These are phyloP conservation scores for Blastobotrys illinoisensis DNA, from an alignment of 1,139 yeast species.

Conservation along the genomic window DNA sequence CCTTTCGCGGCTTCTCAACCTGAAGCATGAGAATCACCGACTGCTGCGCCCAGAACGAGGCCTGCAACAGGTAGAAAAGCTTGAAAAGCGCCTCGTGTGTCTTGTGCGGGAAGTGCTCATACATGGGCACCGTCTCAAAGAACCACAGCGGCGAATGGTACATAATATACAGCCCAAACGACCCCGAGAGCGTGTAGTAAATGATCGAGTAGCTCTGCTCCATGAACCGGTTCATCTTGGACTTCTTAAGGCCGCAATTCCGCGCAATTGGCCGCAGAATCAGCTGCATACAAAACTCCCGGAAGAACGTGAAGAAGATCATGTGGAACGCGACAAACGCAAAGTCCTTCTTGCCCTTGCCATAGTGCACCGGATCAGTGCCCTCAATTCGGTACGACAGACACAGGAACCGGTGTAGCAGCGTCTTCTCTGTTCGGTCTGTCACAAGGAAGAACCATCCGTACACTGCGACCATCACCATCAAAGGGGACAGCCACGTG, in stretches of 20 bases:
- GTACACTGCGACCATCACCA: slow-evolving; percentile 37
- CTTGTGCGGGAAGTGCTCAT: slow-evolving; percentile 75
- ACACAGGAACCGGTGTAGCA: slow-evolving; percentile 58
- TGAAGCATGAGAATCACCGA: slow-evolving; percentile 74
- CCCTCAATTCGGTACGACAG: slow-evolving; percentile 63
- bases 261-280: slow-evolving; percentile 68
- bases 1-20: slow-evolving; percentile 92
- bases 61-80: slow-evolving; percentile 82
- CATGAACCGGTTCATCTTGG: slow-evolving; percentile 74
- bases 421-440: slow-evolving; percentile 51
- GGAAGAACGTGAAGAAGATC: slow-evolving; percentile 78
- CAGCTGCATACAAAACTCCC: slow-evolving; percentile 88
- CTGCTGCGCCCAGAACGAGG: slow-evolving; percentile 97
- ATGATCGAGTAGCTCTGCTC: slow-evolving; percentile 85
- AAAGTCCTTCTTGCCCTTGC: slow-evolving; percentile 82
- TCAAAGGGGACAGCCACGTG: slow-evolving; percentile 72
- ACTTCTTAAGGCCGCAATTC: slow-evolving; percentile 49
- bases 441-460: slow-evolving; percentile 28
- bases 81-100: slow-evolving; percentile 68
- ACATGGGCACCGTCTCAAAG: slow-evolving; percentile 79
- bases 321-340: slow-evolving; percentile 75
- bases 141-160: slow-evolving; percentile 76
- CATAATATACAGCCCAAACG: slow-evolving; percentile 89
- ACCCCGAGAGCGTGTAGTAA: slow-evolving; percentile 78
- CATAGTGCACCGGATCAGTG: slow-evolving; percentile 44